Percentiles rank a stretch among this genome's conserved stretches.
Evolutionary conservation across 2,329 filamentous ascomycete genomes (phyloP).

Genomic region (Penicillium brasilianum): DNA sequence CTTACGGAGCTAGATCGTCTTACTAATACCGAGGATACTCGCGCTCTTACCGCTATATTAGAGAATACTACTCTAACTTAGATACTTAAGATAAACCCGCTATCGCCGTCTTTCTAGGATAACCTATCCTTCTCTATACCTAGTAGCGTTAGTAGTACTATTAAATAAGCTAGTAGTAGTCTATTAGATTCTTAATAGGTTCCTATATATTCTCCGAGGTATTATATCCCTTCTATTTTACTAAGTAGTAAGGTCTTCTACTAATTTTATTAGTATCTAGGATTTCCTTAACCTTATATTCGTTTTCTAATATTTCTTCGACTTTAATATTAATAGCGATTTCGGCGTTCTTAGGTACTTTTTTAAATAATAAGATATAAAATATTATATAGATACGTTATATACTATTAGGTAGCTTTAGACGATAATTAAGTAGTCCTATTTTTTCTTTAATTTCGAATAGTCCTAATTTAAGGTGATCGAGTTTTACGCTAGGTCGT

Average conservation of each 20-base stretch:
- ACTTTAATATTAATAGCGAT: too few species aligned
- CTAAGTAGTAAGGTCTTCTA: not conserved
- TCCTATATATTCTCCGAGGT: too few species aligned
- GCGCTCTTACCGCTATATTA: not conserved
- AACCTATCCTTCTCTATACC: not conserved
- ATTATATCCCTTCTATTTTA: not conserved
- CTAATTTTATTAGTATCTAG: not conserved
- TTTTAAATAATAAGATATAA: too few species aligned
- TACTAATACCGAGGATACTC: not conserved
- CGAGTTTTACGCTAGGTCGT: not conserved
- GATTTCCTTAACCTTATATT: not conserved
- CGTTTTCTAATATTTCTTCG: too few species aligned
- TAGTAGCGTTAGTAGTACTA: not conserved
- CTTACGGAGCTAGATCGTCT: not conserved
- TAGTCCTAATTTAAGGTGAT: not conserved
- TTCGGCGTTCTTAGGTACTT: too few species aligned
- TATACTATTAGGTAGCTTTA: too few species aligned
- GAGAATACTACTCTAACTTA: conserved; percentile 1
- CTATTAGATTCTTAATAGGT: too few species aligned
- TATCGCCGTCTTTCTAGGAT: not conserved
- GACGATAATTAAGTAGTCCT: too few species aligned
- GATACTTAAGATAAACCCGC: too few species aligned
- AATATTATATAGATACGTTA: too few species aligned
- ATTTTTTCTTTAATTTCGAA: not conserved
- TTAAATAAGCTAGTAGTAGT: too few species aligned